Evolutionary conservation across 1,139 yeast species (phyloP).

Genomic region (Candida albicans): DNA sequence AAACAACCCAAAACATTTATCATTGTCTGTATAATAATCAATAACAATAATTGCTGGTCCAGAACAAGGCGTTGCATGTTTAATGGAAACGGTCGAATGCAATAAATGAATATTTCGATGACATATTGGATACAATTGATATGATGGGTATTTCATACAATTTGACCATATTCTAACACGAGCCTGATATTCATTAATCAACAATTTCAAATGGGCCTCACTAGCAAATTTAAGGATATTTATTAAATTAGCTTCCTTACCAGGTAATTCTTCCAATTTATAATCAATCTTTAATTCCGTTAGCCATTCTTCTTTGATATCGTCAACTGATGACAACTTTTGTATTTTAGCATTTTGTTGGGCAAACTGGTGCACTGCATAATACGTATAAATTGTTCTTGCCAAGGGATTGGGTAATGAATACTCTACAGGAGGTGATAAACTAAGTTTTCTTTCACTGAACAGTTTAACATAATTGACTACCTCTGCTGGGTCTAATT

Average conservation of each 20-base stretch:
- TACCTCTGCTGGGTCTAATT: constrained; percentile 33
- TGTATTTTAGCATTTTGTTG: constrained; percentile 26
- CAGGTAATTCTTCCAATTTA: constrained; percentile 32
- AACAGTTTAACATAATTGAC: constrained; percentile 53
- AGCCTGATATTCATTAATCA: constrained; percentile 30
- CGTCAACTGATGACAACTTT: constrained; percentile 20
- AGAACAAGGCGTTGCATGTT: constrained; percentile 86
- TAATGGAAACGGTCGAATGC: constrained; percentile 79
- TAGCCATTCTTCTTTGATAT: constrained; percentile 24
- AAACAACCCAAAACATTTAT: constrained; percentile 84
- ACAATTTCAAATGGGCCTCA: constrained; percentile 28
- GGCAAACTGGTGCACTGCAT: constrained; percentile 35
- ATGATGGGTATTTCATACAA: constrained; percentile 37
- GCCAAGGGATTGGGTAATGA: constrained; percentile 63
- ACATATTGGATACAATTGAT: constrained; percentile 47
- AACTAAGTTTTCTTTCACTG: constrained; percentile 54
- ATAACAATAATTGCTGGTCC: constrained; percentile 85
- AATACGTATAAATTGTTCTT: constrained; percentile 57
- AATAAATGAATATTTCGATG: constrained; percentile 80
- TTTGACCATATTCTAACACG: constrained; percentile 44
- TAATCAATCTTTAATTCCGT: constrained; percentile 29
- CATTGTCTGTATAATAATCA: constrained; percentile 89
- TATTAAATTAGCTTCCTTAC: constrained; percentile 37
- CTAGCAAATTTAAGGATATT: constrained; percentile 40
- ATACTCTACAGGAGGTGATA: constrained; percentile 75